phyloP scores from a whole-genome alignment of 306 rosid genomes.

The Morella rubra region DNA sequence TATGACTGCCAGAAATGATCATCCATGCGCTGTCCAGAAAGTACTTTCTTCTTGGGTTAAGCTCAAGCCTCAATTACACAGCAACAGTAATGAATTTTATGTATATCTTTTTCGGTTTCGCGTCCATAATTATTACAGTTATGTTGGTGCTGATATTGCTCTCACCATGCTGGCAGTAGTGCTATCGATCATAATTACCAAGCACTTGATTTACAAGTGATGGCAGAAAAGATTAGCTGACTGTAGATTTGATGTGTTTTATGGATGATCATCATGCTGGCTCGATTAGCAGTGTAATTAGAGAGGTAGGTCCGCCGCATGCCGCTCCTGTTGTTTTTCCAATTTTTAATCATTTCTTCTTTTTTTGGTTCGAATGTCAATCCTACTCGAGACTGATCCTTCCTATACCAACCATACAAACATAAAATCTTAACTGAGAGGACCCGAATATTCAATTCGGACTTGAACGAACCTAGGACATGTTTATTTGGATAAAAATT shows the following conservation, averaged over 20 bases:
- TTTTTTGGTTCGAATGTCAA: not conserved
- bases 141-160: constrained; percentile 33
- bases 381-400: constrained; percentile 8
- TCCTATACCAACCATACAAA: constrained; percentile 8
- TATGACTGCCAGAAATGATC: not conserved
- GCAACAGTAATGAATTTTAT: not conserved
- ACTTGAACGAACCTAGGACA: not conserved
- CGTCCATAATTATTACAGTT: constrained; percentile 19
- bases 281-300: not conserved
- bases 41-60: not conserved
- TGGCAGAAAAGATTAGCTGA: not conserved
- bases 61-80: not conserved
- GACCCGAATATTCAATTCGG: not conserved
- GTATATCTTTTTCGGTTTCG: not conserved
- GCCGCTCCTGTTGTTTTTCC: too few species aligned
- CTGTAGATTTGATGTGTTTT: not conserved
- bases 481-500: too few species aligned
- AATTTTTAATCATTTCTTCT: not conserved
- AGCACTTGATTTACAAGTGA: not conserved
- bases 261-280: constrained; percentile 4
- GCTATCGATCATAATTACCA: constrained; percentile 20
- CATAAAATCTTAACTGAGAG: not conserved
- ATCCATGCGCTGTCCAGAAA: not conserved
- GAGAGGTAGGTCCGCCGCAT: too few species aligned
- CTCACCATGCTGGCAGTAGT: constrained; percentile 19